A percentile compares a stretch with the other conserved stretches of the same genome.
Evolutionary conservation across 441 rosid genomes (phyloP).

Genomic region (Pelargonium fulgidum): DNA sequence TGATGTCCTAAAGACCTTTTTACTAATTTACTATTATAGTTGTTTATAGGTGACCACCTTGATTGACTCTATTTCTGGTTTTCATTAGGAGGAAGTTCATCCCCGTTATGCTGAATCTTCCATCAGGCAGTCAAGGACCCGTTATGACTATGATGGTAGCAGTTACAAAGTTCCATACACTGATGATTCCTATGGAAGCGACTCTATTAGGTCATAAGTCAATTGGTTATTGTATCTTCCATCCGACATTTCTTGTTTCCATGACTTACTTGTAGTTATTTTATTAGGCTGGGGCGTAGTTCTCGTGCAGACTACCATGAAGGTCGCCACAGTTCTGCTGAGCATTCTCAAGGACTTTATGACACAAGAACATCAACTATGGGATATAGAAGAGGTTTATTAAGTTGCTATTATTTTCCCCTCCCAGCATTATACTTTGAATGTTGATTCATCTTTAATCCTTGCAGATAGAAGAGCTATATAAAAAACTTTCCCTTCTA

Average conservation of each 20-base stretch:
- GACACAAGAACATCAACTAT: constrained; percentile 3
- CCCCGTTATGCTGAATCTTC: constrained; percentile 8
- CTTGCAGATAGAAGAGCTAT: neutral
- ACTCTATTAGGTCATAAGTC: neutral
- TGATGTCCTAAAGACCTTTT: neutral
- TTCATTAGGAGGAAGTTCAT: constrained; percentile 5
- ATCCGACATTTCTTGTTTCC: neutral
- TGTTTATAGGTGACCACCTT: neutral
- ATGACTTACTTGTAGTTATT: neutral
- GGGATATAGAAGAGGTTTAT: constrained; percentile 5
- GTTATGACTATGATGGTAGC: neutral
- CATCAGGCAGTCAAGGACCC: constrained; percentile 1
- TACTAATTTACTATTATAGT: neutral
- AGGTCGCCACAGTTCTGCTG: constrained; percentile 3
- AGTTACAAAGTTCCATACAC: neutral
- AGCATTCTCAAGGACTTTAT: neutral
- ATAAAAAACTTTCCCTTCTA: neutral
- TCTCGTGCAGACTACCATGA: neutral
- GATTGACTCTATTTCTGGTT: neutral
- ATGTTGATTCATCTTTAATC: neutral
- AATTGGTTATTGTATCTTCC: neutral
- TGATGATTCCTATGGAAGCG: neutral
- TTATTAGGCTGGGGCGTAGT: constrained; percentile 4
- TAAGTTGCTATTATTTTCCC: neutral
- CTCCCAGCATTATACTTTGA: neutral